Percentiles rank a stretch among this genome's conserved stretches.
Conservation (phyloP, 305 asterid genomes). For the Caryopteris hybrid region DNA sequence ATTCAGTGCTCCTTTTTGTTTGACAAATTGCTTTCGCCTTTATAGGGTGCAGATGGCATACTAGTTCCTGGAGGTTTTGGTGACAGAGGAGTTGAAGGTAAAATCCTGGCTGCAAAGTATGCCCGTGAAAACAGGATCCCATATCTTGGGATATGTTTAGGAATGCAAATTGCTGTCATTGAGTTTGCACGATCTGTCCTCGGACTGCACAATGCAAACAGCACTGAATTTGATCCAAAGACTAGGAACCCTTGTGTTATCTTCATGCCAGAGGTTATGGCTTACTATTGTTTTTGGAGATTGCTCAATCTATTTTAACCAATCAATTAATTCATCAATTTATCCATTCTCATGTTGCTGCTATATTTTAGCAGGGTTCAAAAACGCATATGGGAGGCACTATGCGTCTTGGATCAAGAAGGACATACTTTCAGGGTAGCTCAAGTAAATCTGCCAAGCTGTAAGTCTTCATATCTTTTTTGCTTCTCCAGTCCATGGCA, state of each 20-base stretch:
- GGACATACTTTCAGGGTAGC: constrained; percentile 66
- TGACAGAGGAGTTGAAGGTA: constrained; percentile 96
- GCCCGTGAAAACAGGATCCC: constrained; percentile 89
- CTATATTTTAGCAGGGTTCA: constrained; percentile 58
- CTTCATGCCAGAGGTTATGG: constrained; percentile 89
- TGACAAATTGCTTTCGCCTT: constrained; percentile 18
- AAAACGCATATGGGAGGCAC: constrained; percentile 98
- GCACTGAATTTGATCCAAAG: constrained; percentile 76
- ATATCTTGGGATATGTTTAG: constrained; percentile 88
- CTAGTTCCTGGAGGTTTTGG: constrained; percentile 99
- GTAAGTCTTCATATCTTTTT: constrained; percentile 44
- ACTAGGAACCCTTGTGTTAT: constrained; percentile 74
- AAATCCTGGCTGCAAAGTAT: constrained; percentile 87
- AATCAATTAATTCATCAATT: too few species aligned
- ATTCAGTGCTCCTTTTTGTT: background rate
- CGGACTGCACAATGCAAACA: constrained; percentile 74
- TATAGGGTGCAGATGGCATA: constrained; percentile 78
- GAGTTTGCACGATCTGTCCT: constrained; percentile 80
- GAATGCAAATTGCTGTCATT: constrained; percentile 91
- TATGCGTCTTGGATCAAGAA: constrained; percentile 97
- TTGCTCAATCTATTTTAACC: background rate
- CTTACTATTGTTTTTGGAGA: constrained; percentile 12
- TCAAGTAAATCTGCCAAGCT: constrained; percentile 64
- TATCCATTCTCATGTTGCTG: constrained; percentile 16
- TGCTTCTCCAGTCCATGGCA: constrained; percentile 9